Evolutionary conservation across 495 filamentous ascomycete species (phyloP), one percentile per base, ranked within the genome.

Genomic region (Aspergillus egyptiacus): DNA sequence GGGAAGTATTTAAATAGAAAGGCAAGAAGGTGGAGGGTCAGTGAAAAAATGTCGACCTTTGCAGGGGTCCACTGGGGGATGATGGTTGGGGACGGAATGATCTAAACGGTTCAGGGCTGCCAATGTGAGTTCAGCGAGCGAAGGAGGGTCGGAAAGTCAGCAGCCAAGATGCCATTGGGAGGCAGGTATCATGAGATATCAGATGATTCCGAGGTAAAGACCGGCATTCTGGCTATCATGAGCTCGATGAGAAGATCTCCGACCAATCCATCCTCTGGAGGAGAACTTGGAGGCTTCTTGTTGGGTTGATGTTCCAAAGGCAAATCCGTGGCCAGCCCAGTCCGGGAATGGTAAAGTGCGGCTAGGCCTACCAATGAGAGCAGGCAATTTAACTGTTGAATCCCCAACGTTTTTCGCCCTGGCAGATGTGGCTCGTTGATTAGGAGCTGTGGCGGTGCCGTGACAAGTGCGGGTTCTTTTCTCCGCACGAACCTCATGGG

Each of bases 121-220:
- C 32, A 41, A 53, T 42, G 54, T 46, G 42, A 48, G 51, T 20
- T 46, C 20, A 51, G 31, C 11, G 17, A 33, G 27, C 17, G 10
- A 19, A 50, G n/a, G 23, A 54, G 42, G 49, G 19, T 40, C 40
- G 34, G 36, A 38, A 47, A 42, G 28, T 31, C 30, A 31, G 43
- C 9, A 32, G 49, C 23, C 49, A 53, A 49, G 53, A 19, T 9
- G 13, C 37, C 13, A 43, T 39, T 47, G 32, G 55, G 40, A 45
- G 25, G 20, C 23, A 19, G 13, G 6, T 5, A 36, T 44, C 28
- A 44, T 31, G 30, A 25, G 47, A 15, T 50, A 60, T 68, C 65
- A 70, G 55, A 60, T 64, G 67, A 64, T 67, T 55, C 65, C 67
- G 61, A 64, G 65, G 64, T 57, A 37, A 41, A 11, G 23, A 33